Evolutionary conservation across 257 asterid species (phyloP).

Genomic region (Nicotiana tomentosiformis): DNA sequence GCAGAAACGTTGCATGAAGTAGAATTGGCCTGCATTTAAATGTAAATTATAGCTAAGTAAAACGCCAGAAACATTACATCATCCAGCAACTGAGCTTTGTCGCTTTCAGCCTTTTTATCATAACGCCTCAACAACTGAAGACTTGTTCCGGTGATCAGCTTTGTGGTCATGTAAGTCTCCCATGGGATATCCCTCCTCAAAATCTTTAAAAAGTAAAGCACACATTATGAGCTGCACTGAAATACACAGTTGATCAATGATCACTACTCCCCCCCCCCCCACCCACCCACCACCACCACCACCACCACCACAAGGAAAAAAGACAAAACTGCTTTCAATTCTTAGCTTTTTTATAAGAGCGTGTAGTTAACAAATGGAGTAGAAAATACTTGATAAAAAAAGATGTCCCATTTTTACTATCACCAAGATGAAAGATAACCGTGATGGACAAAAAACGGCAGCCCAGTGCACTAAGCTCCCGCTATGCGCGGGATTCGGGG

Average conservation of each 20-base stretch:
- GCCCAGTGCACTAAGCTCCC: too few species aligned
- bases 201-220: constrained; percentile 36
- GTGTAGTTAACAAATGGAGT: too few species aligned
- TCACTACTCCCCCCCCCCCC: too few species aligned
- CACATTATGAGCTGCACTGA: constrained; percentile 1
- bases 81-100: constrained; percentile 78
- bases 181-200: constrained; percentile 89
- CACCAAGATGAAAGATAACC: background rate
- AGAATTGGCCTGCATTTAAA: background rate
- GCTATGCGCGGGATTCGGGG: too few species aligned
- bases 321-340: too few species aligned
- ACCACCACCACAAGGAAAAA: too few species aligned
- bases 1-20: background rate
- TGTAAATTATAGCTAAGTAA: background rate
- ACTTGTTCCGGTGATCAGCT: constrained; percentile 78
- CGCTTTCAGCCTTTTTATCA: constrained; percentile 69
- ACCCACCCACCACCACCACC: too few species aligned
- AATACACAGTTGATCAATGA: background rate
- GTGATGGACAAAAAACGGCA: background rate
- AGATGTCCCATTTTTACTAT: background rate
- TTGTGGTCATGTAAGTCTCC: constrained; percentile 89
- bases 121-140: constrained; percentile 87
- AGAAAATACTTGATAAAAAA: background rate
- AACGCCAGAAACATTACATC: constrained; percentile 41
- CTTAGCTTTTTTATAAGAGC: too few species aligned